Evolutionary conservation across 2,329 filamentous ascomycete species (phyloP).

Genomic region (Pseudopyricularia cyperi): DNA sequence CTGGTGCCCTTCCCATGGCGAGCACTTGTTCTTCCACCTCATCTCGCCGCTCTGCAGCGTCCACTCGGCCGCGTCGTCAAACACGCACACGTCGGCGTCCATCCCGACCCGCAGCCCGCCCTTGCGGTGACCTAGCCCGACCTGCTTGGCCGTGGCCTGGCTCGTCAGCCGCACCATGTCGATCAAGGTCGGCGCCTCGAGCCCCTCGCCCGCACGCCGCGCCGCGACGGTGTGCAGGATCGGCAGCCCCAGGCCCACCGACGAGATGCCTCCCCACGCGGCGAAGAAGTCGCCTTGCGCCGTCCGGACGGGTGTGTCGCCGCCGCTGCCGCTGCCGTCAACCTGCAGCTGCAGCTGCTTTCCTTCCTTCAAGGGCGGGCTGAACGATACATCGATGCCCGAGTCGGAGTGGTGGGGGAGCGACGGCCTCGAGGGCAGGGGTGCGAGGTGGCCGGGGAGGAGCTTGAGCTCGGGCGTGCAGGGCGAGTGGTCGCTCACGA

Average conservation of each 20-base stretch:
- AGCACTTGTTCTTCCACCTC: slow-evolving; percentile 90
- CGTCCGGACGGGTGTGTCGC: slow-evolving; percentile 1
- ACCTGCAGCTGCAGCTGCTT: slow-evolving; percentile 10
- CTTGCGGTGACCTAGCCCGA: slow-evolving; percentile 70
- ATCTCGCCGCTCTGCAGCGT: slow-evolving; percentile 63
- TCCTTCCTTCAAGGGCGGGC: slow-evolving; percentile 7
- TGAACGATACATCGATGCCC: slow-evolving; percentile 33
- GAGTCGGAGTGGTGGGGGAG: slow-evolving; percentile 32
- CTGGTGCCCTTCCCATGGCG: slow-evolving; percentile 71
- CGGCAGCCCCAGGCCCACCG: slow-evolving; percentile 80
- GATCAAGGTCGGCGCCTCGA: slow-evolving; percentile 31
- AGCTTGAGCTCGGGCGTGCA: slow-evolving; percentile 93
- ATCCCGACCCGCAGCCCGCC: slow-evolving; percentile 70
- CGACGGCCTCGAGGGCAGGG: slow-evolving; percentile 15
- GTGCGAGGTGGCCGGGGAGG: slow-evolving; percentile 53
- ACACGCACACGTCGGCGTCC: slow-evolving; percentile 85
- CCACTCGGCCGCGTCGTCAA: slow-evolving; percentile 75
- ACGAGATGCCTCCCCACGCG: slow-evolving; percentile 93
- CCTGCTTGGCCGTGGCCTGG: slow-evolving; percentile 74
- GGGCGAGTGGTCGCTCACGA: slow-evolving; percentile 92
- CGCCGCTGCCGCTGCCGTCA: neutral
- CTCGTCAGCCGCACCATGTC: slow-evolving; percentile 82
- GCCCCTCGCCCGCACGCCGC: slow-evolving; percentile 16
- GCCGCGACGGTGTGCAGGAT: slow-evolving; percentile 73
- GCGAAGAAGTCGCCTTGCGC: slow-evolving; percentile 75